These are phyloP conservation scores for Arthrobotrys sphaeroides DNA, from an alignment of 2,329 filamentous ascomycete species.

Conservation along the genomic window DNA sequence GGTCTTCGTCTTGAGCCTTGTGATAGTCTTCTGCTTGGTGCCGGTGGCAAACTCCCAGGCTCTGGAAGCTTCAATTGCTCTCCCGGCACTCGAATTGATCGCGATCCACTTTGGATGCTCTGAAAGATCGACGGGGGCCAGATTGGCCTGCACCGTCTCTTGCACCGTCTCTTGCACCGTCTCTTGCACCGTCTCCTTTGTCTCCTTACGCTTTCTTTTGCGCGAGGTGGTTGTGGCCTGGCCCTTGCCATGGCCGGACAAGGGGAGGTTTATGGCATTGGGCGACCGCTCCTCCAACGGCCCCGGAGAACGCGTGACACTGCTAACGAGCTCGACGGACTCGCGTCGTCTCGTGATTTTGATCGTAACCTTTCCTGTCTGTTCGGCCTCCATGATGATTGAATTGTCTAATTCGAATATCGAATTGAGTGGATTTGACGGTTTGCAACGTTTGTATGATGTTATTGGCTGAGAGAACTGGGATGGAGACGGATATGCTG, in stretches of 20 bases:
- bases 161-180: background rate
- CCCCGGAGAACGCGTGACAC: background rate
- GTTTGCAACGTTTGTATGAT: no score
- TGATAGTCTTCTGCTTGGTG: no score
- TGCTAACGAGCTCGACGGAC: background rate
- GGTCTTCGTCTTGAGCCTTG: no score
- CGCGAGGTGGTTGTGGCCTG: no score
- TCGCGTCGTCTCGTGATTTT: background rate
- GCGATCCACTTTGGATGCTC: background rate
- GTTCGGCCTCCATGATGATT: background rate
- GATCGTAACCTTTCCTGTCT: background rate
- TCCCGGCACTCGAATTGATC: background rate
- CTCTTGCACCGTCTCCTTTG: no score
- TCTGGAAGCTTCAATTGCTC: background rate
- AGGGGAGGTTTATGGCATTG: background rate
- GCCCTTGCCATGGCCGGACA: background rate
- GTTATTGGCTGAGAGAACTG: no score
- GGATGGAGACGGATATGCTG: no score
- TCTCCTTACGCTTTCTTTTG: background rate
- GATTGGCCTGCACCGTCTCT: background rate
- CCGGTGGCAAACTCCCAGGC: background rate
- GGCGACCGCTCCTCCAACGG: background rate
- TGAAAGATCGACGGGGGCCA: background rate
- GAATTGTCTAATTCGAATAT: no score
- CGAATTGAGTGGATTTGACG: no score